Conservation (phyloP, 1,284 basidiomycete genomes). For the Pisolithus thermaeus region DNA sequence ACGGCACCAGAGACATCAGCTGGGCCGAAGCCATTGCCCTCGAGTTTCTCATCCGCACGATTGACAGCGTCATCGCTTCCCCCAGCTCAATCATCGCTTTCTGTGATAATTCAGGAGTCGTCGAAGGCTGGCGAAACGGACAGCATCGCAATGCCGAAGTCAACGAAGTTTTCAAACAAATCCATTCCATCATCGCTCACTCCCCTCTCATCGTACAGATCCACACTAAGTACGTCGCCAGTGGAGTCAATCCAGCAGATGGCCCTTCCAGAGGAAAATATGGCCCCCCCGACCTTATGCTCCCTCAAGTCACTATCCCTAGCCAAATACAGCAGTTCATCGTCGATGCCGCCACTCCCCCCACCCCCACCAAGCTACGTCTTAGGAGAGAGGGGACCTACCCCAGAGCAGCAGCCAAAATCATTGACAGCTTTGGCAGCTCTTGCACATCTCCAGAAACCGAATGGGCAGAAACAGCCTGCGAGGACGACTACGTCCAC, state of each 20-base stretch:
- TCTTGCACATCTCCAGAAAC: background rate
- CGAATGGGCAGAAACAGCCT: background rate
- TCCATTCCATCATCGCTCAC: constrained; percentile 11
- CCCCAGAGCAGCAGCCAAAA: background rate
- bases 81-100: background rate
- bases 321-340: constrained; percentile 3
- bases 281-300: constrained; percentile 7
- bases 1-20: background rate
- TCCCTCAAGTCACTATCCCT: background rate
- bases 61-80: background rate
- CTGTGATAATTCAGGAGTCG: background rate
- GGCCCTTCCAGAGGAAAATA: constrained; percentile 15
- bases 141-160: background rate
- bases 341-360: constrained; percentile 4
- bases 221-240: constrained; percentile 31
- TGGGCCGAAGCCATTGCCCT: background rate
- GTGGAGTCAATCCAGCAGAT: constrained; percentile 18
- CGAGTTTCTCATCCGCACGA: background rate
- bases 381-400: background rate
- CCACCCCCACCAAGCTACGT: background rate
- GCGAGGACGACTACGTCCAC: background rate
- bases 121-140: background rate
- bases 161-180: background rate
- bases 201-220: background rate
- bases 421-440: too few species aligned